phyloP scores from a whole-genome alignment of 495 filamentous ascomycete genomes.

The Pseudevernia furfuracea region DNA sequence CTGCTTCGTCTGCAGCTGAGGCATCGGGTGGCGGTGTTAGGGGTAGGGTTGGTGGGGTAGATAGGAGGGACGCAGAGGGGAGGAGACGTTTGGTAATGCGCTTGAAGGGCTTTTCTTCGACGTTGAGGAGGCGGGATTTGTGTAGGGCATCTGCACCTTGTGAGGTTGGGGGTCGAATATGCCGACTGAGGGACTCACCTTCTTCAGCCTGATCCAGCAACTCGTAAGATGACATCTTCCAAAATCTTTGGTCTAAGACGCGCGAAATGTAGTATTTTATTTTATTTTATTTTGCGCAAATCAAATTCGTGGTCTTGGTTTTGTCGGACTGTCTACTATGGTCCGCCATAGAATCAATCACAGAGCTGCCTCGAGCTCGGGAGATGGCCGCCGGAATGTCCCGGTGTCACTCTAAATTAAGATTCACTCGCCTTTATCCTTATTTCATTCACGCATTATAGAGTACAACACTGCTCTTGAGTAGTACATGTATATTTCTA shows the following conservation, averaged over 20 bases:
- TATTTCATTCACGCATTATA: not conserved
- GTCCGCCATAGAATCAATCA: no score
- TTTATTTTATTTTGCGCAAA: no score
- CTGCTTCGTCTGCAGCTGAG: constrained; percentile 38
- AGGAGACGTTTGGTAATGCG: constrained; percentile 76
- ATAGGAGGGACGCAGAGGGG: constrained; percentile 52
- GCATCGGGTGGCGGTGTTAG: constrained; percentile 66
- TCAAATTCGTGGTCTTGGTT: no score
- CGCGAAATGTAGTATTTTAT: no score
- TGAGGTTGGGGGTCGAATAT: not conserved
- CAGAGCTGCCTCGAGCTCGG: not conserved
- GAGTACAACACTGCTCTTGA: not conserved
- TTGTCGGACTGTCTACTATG: no score
- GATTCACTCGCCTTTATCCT: not conserved
- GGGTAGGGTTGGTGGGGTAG: constrained; percentile 46
- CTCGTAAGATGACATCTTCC: constrained; percentile 41
- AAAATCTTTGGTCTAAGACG: not conserved
- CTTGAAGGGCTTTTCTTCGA: constrained; percentile 90
- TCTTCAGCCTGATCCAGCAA: constrained; percentile 46
- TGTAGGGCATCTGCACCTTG: constrained; percentile 64
- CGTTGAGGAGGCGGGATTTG: constrained; percentile 78
- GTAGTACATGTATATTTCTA: no score
- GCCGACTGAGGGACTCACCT: constrained; percentile 34
- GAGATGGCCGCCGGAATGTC: not conserved
- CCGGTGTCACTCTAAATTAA: not conserved